Percentiles rank a stretch among this genome's conserved stretches.
phyloP scores from a whole-genome alignment of 1,284 basidiomycete species.

The Cerrena zonata region DNA sequence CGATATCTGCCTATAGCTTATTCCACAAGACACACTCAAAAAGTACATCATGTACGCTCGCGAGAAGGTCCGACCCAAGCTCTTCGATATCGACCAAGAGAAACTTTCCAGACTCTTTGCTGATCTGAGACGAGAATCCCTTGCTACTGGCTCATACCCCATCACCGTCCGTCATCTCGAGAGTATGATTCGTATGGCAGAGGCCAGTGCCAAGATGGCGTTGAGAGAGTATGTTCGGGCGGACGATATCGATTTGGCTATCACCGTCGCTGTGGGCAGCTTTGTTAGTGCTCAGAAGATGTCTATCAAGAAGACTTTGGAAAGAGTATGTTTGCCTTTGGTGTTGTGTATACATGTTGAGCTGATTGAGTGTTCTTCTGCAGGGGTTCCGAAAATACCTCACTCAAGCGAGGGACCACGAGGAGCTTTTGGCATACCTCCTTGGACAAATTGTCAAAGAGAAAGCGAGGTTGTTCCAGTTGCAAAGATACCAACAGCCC shows the following conservation, averaged over 20 bases:
- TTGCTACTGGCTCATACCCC: slow-evolving; percentile 94
- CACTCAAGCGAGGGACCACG: slow-evolving; percentile 88
- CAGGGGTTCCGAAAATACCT: slow-evolving; percentile 96
- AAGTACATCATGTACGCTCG: slow-evolving; percentile 99
- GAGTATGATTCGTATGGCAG: slow-evolving; percentile 98
- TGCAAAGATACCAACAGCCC: slow-evolving; percentile 72
- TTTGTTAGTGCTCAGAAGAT: slow-evolving; percentile 97
- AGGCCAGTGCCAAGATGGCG: slow-evolving; percentile 98
- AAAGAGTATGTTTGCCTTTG: slow-evolving; percentile 62
- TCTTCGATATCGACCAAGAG: slow-evolving; percentile 93
- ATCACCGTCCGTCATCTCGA: slow-evolving; percentile 98
- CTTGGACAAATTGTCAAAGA: slow-evolving; percentile 94
- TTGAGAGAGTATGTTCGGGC: slow-evolving; percentile 90
- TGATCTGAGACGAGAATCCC: slow-evolving; percentile 92
- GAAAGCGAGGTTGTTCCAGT: slow-evolving; percentile 78
- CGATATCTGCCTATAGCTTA: slow-evolving; percentile 57
- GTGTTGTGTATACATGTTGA: slow-evolving; percentile 1
- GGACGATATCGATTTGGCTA: slow-evolving; percentile 96
- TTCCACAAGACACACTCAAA: slow-evolving; percentile 92
- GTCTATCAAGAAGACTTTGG: slow-evolving; percentile 95
- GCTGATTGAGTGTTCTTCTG: slow-evolving; percentile 7
- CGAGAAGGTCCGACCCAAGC: slow-evolving; percentile 86
- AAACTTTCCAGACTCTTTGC: slow-evolving; percentile 92
- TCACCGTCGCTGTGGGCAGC: slow-evolving; percentile 89
- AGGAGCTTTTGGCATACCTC: slow-evolving; percentile 91